Percentiles rank a stretch among this genome's conserved stretches.
Conservation (phyloP, 345 rosid species). For the Salix dunnii region DNA sequence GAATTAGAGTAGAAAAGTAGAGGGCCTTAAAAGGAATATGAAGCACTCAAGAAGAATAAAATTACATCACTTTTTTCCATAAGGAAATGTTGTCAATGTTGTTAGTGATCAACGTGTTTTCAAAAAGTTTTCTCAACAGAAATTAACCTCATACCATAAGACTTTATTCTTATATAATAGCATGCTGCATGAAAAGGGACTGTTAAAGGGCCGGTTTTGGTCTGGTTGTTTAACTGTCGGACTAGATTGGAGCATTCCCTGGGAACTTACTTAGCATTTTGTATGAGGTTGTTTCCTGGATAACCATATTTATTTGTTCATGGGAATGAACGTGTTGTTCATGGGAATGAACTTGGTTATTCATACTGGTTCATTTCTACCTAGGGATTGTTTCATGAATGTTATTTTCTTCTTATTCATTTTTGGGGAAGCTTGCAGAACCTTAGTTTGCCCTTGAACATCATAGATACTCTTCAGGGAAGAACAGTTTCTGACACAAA, state of each 20-base stretch:
- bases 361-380: background rate
- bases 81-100: background rate
- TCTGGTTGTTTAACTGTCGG: background rate
- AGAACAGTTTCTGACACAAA: background rate
- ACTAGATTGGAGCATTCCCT: background rate
- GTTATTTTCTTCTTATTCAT: background rate
- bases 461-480: background rate
- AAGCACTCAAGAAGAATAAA: background rate
- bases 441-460: background rate
- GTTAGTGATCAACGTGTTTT: background rate
- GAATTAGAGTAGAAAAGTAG: background rate
- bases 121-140: background rate
- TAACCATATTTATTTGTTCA: background rate
- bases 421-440: background rate
- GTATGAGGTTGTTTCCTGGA: background rate
- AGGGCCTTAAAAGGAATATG: background rate
- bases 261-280: background rate
- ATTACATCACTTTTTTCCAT: background rate
- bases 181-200: too few relatives aligned
- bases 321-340: background rate
- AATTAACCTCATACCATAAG: background rate
- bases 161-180: too few relatives aligned
- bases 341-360: background rate
- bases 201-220: background rate
- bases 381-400: background rate